Evolutionary conservation across 1,284 basidiomycete species (phyloP), one percentile per base, ranked within the genome.

Genomic region (Ceratobasidium sp.): DNA sequence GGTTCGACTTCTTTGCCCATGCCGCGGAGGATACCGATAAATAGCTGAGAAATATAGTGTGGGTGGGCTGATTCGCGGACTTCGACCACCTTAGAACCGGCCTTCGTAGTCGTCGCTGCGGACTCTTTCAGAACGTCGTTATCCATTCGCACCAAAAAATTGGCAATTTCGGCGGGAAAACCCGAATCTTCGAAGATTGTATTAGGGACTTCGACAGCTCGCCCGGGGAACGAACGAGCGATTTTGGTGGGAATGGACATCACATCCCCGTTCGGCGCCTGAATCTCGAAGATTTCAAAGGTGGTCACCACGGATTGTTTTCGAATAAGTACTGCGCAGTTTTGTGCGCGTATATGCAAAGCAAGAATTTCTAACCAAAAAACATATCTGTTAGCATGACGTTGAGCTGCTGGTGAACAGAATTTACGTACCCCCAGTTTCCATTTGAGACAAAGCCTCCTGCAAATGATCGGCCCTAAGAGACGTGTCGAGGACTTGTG

Each of bases 201-300:
- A 15, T 50, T 48, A 3, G 71, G 50, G 11, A 76, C 24, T 33
- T 56, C 51, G 33, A 76, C 41, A 6, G 82, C 74, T 0, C 81
- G 80, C 1, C 80, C 81, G 41, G 84, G 84, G 57, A 79, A 85
- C 0, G 79, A 79, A 22, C 81, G 80, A 1, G 81, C 14, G 0
- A 87, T 78, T 75, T 84, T 85, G 17, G 85, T 85, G 44, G 77
- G 74, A 1, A 81, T 75, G 1, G 73, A 77, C 80, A 85, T 85
- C 53, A 87, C 82, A 0, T 73, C 76, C 3, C 75, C 78, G 14
- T 80, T 78, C 8, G 78, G 76, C 0, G 84, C 82, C 19, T 84
- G 82, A 8, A 82, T 83, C 75, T 87, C 84, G 75, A 87, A 87
- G 17, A 80, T 79, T 75, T 87, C 85, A 66, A 85, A 83, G 4